Evolutionary conservation across 2,329 filamentous ascomycete species (phyloP).

Genomic region (Sarocladiaceae sp.): DNA sequence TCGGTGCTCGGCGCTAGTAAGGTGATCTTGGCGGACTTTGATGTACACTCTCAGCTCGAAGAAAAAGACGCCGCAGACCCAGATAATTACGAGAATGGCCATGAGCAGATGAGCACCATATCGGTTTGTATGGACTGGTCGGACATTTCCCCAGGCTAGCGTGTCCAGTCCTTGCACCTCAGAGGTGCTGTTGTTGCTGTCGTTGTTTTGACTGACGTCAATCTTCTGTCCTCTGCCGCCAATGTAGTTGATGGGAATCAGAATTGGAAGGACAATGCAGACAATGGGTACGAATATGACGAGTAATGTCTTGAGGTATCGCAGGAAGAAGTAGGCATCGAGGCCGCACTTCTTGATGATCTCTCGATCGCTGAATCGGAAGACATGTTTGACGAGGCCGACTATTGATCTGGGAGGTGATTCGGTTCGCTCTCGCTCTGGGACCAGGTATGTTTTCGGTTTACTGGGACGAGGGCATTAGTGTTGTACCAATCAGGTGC

Average conservation of each 20-base stretch:
- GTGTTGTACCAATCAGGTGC: neutral
- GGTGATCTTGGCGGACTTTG: slow-evolving; percentile 86
- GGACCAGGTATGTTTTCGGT: slow-evolving; percentile 79
- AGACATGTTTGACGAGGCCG: slow-evolving; percentile 51
- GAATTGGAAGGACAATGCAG: slow-evolving; percentile 70
- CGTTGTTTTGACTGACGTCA: slow-evolving; percentile 30
- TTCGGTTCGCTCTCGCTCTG: slow-evolving; percentile 76
- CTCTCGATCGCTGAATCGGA: slow-evolving; percentile 66
- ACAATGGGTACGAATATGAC: slow-evolving; percentile 88
- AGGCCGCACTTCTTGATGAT: slow-evolving; percentile 93
- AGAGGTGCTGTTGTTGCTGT: slow-evolving; percentile 17
- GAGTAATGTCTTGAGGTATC: slow-evolving; percentile 71
- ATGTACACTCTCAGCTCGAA: slow-evolving; percentile 82
- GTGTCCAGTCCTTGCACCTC: slow-evolving; percentile 63
- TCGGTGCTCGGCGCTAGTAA: slow-evolving; percentile 91
- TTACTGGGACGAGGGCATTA: slow-evolving; percentile 43
- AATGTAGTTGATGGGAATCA: slow-evolving; percentile 77
- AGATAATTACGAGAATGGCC: slow-evolving; percentile 69
- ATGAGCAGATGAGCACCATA: slow-evolving; percentile 83
- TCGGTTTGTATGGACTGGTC: slow-evolving; percentile 53
- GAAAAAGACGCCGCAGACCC: slow-evolving; percentile 84
- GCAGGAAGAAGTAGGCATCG: slow-evolving; percentile 95
- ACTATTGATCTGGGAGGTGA: slow-evolving; percentile 56
- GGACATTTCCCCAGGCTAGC: slow-evolving; percentile 84
- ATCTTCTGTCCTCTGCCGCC: slow-evolving; percentile 60